Evolutionary conservation across 768 basidiomycete genomes (phyloP).

Genomic region (Amanita rimosa): DNA sequence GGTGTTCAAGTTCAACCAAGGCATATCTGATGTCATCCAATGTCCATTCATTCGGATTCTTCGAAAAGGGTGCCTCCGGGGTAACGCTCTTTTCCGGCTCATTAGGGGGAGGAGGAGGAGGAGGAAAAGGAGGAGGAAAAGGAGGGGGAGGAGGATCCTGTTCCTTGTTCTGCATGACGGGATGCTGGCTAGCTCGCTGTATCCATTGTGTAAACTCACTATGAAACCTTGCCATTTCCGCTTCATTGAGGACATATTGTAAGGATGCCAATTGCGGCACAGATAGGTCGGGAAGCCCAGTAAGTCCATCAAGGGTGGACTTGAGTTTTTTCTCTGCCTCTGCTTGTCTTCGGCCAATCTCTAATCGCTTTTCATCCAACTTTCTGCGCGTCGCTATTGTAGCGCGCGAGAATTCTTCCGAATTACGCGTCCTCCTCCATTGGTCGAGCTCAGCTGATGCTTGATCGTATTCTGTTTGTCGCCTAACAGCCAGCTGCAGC

Average conservation of each 20-base stretch:
- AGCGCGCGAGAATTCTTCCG: slow-evolving; percentile 16
- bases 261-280: slow-evolving; percentile 1
- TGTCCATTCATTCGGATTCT: slow-evolving; percentile 10
- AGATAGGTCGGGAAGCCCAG: slow-evolving; percentile 16
- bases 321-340: slow-evolving; percentile 13
- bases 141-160: not conserved
- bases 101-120: not conserved
- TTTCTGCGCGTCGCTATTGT: slow-evolving; percentile 17
- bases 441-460: slow-evolving; percentile 14
- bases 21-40: slow-evolving; percentile 14
- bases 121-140: no score
- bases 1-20: slow-evolving; percentile 9
- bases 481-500: slow-evolving; percentile 17
- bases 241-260: slow-evolving; percentile 12
- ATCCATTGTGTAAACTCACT: slow-evolving; percentile 22
- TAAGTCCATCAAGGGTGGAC: slow-evolving; percentile 14
- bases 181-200: slow-evolving; percentile 12
- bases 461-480: slow-evolving; percentile 13
- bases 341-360: slow-evolving; percentile 10
- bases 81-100: not conserved
- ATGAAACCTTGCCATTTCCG: slow-evolving; percentile 16
- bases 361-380: slow-evolving; percentile 12
- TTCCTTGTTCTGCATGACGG: slow-evolving; percentile 7
- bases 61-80: slow-evolving; percentile 8
- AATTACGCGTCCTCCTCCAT: slow-evolving; percentile 21